phyloP scores from a whole-genome alignment of 257 asterid species.

The Coffea canephora region DNA sequence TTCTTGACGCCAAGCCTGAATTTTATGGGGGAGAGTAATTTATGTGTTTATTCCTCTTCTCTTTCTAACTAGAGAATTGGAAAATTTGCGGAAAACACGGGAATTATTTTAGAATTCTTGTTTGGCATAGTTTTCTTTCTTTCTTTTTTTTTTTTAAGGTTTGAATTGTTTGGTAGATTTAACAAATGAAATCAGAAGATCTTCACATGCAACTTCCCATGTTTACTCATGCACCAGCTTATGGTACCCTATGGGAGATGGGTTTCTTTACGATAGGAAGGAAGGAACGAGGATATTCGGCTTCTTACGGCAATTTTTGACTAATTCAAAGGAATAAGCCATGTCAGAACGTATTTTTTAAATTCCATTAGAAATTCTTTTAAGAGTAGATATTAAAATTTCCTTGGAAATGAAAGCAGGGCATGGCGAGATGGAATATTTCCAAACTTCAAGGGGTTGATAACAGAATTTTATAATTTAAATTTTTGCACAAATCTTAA shows the following conservation, averaged over 20 bases:
- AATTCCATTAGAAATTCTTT: too few species aligned
- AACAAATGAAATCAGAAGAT: neutral
- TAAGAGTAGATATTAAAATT: too few species aligned
- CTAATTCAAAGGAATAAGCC: too few species aligned
- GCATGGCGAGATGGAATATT: too few species aligned
- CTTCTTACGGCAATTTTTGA: too few species aligned
- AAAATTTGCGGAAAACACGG: neutral
- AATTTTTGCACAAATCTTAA: too few species aligned
- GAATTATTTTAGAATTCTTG: neutral
- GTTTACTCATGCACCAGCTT: neutral
- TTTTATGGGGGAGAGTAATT: neutral
- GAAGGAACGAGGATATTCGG: neutral
- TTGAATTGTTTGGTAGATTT: neutral
- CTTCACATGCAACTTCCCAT: constrained; percentile 13
- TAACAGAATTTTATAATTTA: too few species aligned
- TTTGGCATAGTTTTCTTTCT: neutral
- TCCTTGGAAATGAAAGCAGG: too few species aligned
- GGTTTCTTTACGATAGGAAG: neutral
- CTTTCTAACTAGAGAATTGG: neutral
- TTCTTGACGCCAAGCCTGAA: neutral
- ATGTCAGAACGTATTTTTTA: too few species aligned
- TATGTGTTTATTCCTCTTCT: neutral
- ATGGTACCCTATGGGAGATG: neutral
- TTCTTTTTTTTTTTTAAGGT: too few species aligned
- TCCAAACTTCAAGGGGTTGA: too few species aligned